Percentiles rank a stretch among this genome's conserved stretches.
These are phyloP conservation scores for Diospyros lotus DNA, from an alignment of 148 eudicot species.

Conservation along the genomic window DNA sequence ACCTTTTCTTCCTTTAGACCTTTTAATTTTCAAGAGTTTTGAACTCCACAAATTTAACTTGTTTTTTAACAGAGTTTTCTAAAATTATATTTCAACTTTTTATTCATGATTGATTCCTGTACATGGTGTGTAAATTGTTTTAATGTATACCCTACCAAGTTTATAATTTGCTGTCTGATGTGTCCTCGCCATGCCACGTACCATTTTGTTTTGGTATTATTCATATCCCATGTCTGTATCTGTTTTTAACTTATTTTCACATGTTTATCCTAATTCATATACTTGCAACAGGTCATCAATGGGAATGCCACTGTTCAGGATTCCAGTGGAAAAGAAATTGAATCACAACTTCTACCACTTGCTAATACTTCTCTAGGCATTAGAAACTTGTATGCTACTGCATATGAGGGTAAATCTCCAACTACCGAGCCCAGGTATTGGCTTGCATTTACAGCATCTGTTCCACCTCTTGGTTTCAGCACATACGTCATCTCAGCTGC, in stretches of 20 bases:
- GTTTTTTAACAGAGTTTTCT: too few relatives aligned
- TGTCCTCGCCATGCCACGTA: too few relatives aligned
- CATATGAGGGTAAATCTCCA: slow-evolving; percentile 55
- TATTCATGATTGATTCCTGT: too few relatives aligned
- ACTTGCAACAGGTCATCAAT: slow-evolving; percentile 45
- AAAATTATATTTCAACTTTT: too few relatives aligned
- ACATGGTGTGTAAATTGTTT: too few relatives aligned
- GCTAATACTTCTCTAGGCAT: slow-evolving; percentile 44
- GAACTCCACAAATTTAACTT: too few relatives aligned
- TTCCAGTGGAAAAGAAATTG: slow-evolving; percentile 59
- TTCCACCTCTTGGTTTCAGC: slow-evolving; percentile 89
- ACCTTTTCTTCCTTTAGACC: too few relatives aligned
- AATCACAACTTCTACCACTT: slow-evolving; percentile 73
- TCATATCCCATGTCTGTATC: too few relatives aligned
- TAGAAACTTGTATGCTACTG: slow-evolving; percentile 54
- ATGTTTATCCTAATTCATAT: not conserved
- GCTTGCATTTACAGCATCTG: slow-evolving; percentile 88
- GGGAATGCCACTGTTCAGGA: slow-evolving; percentile 59
- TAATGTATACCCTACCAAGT: too few relatives aligned
- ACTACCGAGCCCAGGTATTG: slow-evolving; percentile 41
- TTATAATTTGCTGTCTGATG: too few relatives aligned
- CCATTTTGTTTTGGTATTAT: too few relatives aligned
- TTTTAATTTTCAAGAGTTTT: too few relatives aligned
- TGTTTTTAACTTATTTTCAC: not conserved
- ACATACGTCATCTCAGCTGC: slow-evolving; percentile 58